Conservation (phyloP, 2,329 filamentous ascomycete species). For the Akanthomyces muscarius region DNA sequence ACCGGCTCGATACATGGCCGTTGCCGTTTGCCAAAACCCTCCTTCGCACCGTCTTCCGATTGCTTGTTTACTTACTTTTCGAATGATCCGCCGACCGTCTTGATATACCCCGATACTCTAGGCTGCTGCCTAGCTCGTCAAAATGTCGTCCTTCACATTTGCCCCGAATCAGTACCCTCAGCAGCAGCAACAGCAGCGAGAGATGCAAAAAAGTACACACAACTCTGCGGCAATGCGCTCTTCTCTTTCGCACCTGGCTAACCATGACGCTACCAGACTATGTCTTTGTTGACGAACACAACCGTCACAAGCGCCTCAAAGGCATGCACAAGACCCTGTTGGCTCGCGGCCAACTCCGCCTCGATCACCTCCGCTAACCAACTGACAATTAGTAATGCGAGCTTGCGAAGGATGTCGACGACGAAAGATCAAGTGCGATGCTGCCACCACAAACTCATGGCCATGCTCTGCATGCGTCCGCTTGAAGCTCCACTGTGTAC, state of each 20-base stretch:
- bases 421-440: constrained; percentile 97
- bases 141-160: constrained; percentile 75
- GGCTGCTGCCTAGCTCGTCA: constrained; percentile 60
- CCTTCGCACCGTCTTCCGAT: background rate
- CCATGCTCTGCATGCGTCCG: constrained; percentile 91
- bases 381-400: constrained; percentile 69
- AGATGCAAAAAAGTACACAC: constrained; percentile 35
- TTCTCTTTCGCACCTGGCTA: constrained; percentile 23
- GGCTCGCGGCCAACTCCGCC: background rate
- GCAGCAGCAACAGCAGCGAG: constrained; percentile 42
- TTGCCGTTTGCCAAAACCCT: constrained; percentile 7
- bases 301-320: constrained; percentile 94
- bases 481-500: constrained; percentile 88
- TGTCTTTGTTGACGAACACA: constrained; percentile 98
- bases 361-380: background rate
- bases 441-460: constrained; percentile 95
- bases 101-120: constrained; percentile 49
- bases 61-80: constrained; percentile 1
- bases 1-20: constrained; percentile 12
- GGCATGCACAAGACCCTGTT: constrained; percentile 48
- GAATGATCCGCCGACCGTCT: constrained; percentile 5
- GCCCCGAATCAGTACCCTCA: constrained; percentile 52
- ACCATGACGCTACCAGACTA: constrained; percentile 62
- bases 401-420: constrained; percentile 93
- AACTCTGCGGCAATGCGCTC: background rate